phyloP scores from a whole-genome alignment of 2,329 filamentous ascomycete genomes.

The Ceratocystis alfenasii region DNA sequence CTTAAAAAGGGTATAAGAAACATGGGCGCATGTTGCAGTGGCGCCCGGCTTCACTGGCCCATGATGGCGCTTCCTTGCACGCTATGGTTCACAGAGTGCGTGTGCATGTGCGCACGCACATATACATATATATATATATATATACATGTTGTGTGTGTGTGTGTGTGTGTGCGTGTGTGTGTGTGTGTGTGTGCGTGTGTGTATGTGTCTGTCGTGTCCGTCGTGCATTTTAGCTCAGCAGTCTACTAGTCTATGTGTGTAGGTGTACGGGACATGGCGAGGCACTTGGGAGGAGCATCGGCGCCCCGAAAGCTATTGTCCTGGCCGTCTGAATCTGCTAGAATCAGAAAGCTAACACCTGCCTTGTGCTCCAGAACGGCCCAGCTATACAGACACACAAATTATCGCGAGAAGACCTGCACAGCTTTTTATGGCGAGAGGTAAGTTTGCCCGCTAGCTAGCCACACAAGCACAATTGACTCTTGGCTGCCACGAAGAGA shows the following conservation, averaged over 20 bases:
- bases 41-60: background rate
- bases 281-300: background rate
- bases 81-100: background rate
- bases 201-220: too few species aligned
- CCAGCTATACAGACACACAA: background rate
- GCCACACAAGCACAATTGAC: too few species aligned
- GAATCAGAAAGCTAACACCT: background rate
- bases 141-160: background rate
- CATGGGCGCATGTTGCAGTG: background rate
- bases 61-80: background rate
- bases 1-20: background rate
- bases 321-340: background rate
- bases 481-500: background rate
- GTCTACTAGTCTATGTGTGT: slow-evolving; percentile 1
- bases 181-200: too few species aligned
- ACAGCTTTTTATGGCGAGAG: slow-evolving; percentile 12
- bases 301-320: background rate
- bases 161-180: too few species aligned
- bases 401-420: slow-evolving; percentile 6
- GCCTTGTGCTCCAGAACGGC: background rate
- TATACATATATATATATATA: too few species aligned
- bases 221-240: background rate
- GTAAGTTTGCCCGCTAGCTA: slow-evolving; percentile 1
- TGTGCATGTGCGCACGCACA: background rate
- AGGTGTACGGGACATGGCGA: background rate